Evolutionary conservation across 768 basidiomycete species (phyloP).

Genomic region (Paxillus involutus): DNA sequence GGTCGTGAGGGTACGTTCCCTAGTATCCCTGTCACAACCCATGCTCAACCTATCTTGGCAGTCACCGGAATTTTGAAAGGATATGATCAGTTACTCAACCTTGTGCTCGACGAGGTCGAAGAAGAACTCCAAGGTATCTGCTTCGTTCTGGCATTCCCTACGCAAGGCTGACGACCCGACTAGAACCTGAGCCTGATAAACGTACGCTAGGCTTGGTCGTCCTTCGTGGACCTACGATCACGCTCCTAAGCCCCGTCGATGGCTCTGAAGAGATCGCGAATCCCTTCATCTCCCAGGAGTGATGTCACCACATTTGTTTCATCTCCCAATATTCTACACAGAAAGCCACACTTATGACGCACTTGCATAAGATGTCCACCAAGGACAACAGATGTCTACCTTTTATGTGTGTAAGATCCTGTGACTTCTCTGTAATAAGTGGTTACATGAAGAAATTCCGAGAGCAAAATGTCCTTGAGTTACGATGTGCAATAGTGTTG

Average conservation of each 20-base stretch:
- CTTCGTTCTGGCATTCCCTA: slow-evolving; percentile 10
- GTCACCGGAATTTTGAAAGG: slow-evolving; percentile 94
- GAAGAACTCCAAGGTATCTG: slow-evolving; percentile 72
- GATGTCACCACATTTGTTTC: slow-evolving; percentile 2
- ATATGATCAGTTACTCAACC: slow-evolving; percentile 93
- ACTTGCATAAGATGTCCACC: background rate
- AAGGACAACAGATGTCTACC: background rate
- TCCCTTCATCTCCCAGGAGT: slow-evolving; percentile 78
- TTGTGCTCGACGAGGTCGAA: slow-evolving; percentile 94
- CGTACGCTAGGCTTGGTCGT: slow-evolving; percentile 83
- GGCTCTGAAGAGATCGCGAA: slow-evolving; percentile 94
- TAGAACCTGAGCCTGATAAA: slow-evolving; percentile 64
- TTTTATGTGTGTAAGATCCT: slow-evolving; percentile 4
- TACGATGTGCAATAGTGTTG: slow-evolving; percentile 13
- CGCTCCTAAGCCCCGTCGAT: slow-evolving; percentile 90
- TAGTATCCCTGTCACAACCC: background rate
- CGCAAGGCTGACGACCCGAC: slow-evolving; percentile 8
- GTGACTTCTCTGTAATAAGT: slow-evolving; percentile 15
- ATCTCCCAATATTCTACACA: background rate
- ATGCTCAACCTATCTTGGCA: slow-evolving; percentile 31
- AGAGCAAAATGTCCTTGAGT: slow-evolving; percentile 8
- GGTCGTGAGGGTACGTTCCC: slow-evolving; percentile 79
- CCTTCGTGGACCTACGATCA: slow-evolving; percentile 91
- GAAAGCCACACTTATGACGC: background rate
- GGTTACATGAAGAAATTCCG: slow-evolving; percentile 16